A percentile compares a stretch with the other conserved stretches of the same genome.
Evolutionary conservation across 83 land plant genomes (phyloP).

Genomic region (Diphasiastrum complanatum): DNA sequence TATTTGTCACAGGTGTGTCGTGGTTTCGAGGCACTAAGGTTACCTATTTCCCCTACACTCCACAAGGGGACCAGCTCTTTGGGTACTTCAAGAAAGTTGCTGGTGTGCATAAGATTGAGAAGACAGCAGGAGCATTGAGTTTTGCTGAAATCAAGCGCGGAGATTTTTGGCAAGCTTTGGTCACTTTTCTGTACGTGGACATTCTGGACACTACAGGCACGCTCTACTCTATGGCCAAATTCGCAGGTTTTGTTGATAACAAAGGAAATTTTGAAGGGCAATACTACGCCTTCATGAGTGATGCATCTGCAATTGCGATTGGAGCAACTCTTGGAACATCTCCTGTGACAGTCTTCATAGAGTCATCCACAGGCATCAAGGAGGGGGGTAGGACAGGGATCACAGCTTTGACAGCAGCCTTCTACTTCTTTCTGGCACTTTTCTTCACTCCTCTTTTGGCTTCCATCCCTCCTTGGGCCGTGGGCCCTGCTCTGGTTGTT

Average conservation of each 20-base stretch:
- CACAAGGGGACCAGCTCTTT: conserved; percentile 42
- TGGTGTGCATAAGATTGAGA: conserved; percentile 49
- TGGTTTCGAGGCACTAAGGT: conserved; percentile 69
- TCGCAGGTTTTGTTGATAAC: conserved; percentile 58
- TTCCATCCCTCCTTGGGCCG: conserved; percentile 85
- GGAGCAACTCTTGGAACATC: conserved; percentile 75
- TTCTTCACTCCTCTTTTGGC: conserved; percentile 78
- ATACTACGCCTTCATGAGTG: conserved; percentile 79
- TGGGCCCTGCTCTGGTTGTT: conserved; percentile 74
- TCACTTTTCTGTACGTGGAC: conserved; percentile 75
- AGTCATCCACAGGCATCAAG: conserved; percentile 73
- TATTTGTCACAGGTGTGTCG: conserved; percentile 64
- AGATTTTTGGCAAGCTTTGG: conserved; percentile 54
- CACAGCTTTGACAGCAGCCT: conserved; percentile 62
- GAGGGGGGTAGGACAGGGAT: conserved; percentile 92
- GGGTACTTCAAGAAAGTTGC: conserved; percentile 65
- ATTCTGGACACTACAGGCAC: conserved; percentile 74
- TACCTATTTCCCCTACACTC: conserved; percentile 58
- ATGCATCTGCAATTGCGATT: conserved; percentile 51
- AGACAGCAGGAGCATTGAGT: conserved; percentile 57
- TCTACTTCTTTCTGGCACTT: conserved; percentile 53
- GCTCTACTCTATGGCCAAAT: conserved; percentile 74
- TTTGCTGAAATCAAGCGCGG: conserved; percentile 40
- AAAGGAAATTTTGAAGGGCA: conserved; percentile 65
- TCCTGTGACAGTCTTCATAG: conserved; percentile 59